Conservation (phyloP, 345 rosid genomes). For the Gossypium raimondii region DNA sequence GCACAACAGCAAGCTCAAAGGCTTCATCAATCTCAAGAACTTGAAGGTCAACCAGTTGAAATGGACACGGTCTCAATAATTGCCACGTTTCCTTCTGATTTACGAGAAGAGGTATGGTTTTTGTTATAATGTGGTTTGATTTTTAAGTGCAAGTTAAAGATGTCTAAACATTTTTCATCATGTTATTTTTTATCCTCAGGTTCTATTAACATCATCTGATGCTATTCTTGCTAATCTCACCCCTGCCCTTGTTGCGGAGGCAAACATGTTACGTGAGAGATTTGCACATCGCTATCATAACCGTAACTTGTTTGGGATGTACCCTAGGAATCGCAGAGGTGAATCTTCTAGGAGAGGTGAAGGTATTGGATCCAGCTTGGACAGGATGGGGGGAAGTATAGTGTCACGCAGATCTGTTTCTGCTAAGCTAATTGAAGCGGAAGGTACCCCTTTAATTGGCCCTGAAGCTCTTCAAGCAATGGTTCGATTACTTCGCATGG, state of each 20-base stretch:
- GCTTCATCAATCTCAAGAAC: slow-evolving; percentile 88
- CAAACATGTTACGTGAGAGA: slow-evolving; percentile 95
- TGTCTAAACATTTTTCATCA: neutral
- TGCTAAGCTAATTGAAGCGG: slow-evolving; percentile 77
- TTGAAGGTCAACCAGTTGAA: slow-evolving; percentile 99
- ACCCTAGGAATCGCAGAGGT: slow-evolving; percentile 89
- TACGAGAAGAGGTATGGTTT: slow-evolving; percentile 82
- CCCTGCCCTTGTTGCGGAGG: slow-evolving; percentile 98
- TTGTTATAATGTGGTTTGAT: slow-evolving; percentile 5
- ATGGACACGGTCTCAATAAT: slow-evolving; percentile 98
- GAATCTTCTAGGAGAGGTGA: slow-evolving; percentile 88
- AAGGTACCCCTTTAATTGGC: slow-evolving; percentile 85
- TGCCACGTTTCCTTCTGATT: slow-evolving; percentile 94
- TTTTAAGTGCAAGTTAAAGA: slow-evolving; percentile 1
- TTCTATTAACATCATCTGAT: slow-evolving; percentile 90
- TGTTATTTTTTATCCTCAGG: slow-evolving; percentile 39
- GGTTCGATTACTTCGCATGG: slow-evolving; percentile 86
- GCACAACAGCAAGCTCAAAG: slow-evolving; percentile 97
- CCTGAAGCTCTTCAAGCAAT: slow-evolving; percentile 77
- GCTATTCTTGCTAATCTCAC: slow-evolving; percentile 96
- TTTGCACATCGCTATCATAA: slow-evolving; percentile 85
- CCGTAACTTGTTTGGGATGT: slow-evolving; percentile 84
- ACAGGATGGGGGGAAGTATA: slow-evolving; percentile 51
- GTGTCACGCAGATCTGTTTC: slow-evolving; percentile 60
- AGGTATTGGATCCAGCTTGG: slow-evolving; percentile 61